A percentile compares a stretch with the other conserved stretches of the same genome.
Conservation (phyloP, 352 stramenopile genomes). For the Globisporangium cystogenes region DNA sequence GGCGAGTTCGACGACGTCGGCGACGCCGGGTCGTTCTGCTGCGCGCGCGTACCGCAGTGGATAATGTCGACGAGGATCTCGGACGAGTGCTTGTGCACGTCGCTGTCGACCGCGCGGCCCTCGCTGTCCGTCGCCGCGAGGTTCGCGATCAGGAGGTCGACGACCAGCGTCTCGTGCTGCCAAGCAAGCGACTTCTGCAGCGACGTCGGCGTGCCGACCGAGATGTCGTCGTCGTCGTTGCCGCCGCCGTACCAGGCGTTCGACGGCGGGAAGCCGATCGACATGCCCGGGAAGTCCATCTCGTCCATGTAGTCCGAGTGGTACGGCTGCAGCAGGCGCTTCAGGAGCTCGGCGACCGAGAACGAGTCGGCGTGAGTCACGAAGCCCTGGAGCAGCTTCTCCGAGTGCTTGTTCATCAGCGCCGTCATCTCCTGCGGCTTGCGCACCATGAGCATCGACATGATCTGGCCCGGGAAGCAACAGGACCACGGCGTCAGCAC, state of each 20-base stretch:
- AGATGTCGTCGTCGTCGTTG: slow-evolving; percentile 65
- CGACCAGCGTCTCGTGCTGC: slow-evolving; percentile 65
- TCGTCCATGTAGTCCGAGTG: slow-evolving; percentile 84
- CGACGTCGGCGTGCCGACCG: slow-evolving; percentile 55
- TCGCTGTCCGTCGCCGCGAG: slow-evolving; percentile 31
- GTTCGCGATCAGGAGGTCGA: slow-evolving; percentile 61
- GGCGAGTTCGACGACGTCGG: slow-evolving; percentile 46
- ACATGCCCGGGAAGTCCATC: slow-evolving; percentile 82
- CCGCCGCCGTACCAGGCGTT: slow-evolving; percentile 64
- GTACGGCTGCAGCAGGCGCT: slow-evolving; percentile 79
- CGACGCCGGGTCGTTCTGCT: slow-evolving; percentile 65
- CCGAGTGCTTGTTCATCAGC: slow-evolving; percentile 80
- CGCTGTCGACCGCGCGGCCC: slow-evolving; percentile 37
- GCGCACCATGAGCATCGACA: slow-evolving; percentile 86
- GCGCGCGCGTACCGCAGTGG: slow-evolving; percentile 70
- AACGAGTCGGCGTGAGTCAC: slow-evolving; percentile 64
- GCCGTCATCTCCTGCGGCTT: slow-evolving; percentile 84
- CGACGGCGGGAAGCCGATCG: slow-evolving; percentile 61
- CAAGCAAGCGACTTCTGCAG: slow-evolving; percentile 69
- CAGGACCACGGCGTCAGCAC: not conserved
- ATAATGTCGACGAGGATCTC: slow-evolving; percentile 85
- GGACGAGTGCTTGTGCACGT: slow-evolving; percentile 80
- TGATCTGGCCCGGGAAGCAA: slow-evolving; percentile 27
- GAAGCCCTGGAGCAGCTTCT: slow-evolving; percentile 63
- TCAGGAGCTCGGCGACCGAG: slow-evolving; percentile 78